Base-by-base conservation (phyloP, 176 grass and related monocot species). In the Hyparrhenia diplandra region DNA sequence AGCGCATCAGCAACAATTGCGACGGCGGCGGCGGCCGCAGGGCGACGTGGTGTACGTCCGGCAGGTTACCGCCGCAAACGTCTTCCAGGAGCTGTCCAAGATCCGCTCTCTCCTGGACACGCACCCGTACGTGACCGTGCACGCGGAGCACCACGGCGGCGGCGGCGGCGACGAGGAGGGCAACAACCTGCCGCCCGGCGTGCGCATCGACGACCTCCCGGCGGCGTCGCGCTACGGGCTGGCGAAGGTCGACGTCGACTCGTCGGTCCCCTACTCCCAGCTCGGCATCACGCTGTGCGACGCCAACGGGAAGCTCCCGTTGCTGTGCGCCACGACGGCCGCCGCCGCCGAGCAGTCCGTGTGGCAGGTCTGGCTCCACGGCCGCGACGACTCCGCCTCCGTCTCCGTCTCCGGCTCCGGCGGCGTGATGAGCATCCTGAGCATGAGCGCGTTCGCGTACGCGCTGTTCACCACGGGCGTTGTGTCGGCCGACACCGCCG, bases 261-360 rank as follows among this genome's bases (percentile, higher is more conserved):
- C 24, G 0, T 8, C 51, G 13, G 5, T 31, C 3, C 67, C 58
- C 1, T 57, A 57, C 52, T 57, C 52, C 51, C 79, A 60, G 16
- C 79, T 81, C 65, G 66, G 79, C 35, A 42, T 71, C 79, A 81
- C 79, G 0, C 24, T 81, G 17, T 81, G 35, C 66, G 24, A 58
- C 51, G 6, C 32, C 10, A 20, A 41, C 25, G 79, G 79, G 4
- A 3, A 17, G 16, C 79, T 81, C 79, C 79, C 66, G 9, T 1
- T 13, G 2, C 35, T 39, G 8, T 1, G 0, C n/a, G 8, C 52
- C 52, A 12, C 5, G 14, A 4, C 6, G 6, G 11, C 12, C 13
- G 14, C 13, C 14, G 14, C 45, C 35, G 18, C 65, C 20, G 10
- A 7, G 16, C 23, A 58, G 51, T 21, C 49, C 35, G 35, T 58